Evolutionary conservation across 2,329 filamentous ascomycete genomes (phyloP), one percentile per base, ranked within the genome.

Genomic region (Colletotrichum gloeosporioides): DNA sequence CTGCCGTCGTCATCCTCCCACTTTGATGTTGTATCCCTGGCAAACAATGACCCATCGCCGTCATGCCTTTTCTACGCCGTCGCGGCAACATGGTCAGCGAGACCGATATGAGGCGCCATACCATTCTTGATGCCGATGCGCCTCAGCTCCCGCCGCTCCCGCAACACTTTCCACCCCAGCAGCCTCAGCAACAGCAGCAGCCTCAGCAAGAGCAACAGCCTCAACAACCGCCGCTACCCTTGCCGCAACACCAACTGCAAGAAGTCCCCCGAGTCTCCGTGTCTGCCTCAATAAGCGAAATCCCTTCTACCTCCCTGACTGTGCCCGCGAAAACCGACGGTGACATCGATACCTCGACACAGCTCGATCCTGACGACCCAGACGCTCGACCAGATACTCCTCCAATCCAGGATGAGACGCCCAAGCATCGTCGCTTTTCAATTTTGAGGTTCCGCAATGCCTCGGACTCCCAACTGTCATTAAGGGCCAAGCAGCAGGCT

Each of bases 391-490:
- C 89, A 15, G 85, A 85, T 44, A 88, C 88, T 15, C 90, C 90
- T 31, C 87, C 89, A 16, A 83, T 89, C 71, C 89, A 91, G 79
- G 90, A 91, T 66, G 88, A 92, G 81, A 87, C 85, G 36, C 85
- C 86, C 39, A 92, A 90, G 80, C 89, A 92, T 79, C 90, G 89
- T 76, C 90, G 92, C 77, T 93, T 93, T 82, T 93, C 91, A 72
- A 88, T 98, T 84, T 88, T 98, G 86, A 93, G 94, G 82, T 96
- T 97, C 84, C 94, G 96, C 81, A 96, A 98, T 90, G 96, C 95
- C 77, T 98, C 96, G 10, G 96, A 99, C 86, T 94, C 96, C 67
- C 96, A 98, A 84, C 87, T 99, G 77, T 95, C 95, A 13, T 88
- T 92, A 34, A 91, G 92, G 83, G 93, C 94, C 69, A 96, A 93